A percentile compares a stretch with the other conserved stretches of the same genome.
These are phyloP conservation scores for Eucalyptus marginata DNA, from an alignment of 345 rosid species.

Conservation along the genomic window DNA sequence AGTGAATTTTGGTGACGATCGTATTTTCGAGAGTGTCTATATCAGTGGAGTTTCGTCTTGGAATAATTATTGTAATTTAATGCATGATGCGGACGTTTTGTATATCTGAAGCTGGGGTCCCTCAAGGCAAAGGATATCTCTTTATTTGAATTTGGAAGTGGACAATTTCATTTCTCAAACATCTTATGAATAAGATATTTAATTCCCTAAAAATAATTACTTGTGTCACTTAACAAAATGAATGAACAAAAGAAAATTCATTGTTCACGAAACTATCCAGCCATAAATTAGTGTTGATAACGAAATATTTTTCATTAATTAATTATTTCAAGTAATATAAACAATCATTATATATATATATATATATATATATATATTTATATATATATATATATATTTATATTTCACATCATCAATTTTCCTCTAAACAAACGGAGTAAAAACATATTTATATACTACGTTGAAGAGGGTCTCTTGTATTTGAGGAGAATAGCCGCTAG, in stretches of 20 bases:
- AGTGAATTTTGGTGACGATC: neutral
- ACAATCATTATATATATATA: too few species aligned
- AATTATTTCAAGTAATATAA: too few species aligned
- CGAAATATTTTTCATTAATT: neutral
- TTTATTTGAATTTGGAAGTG: neutral
- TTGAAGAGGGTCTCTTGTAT: too few species aligned
- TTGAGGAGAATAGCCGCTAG: too few species aligned
- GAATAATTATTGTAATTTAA: neutral
- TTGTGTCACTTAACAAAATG: neutral
- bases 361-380: too few species aligned
- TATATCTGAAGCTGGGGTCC: neutral
- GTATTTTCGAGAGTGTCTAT: neutral
- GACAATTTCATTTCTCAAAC: neutral
- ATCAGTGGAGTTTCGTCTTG: neutral
- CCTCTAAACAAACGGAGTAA: neutral
- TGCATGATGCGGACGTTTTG: neutral
- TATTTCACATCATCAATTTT: too few species aligned
- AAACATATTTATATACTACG: neutral
- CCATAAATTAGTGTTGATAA: neutral
- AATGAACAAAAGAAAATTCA: too few species aligned
- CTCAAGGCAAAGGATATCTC: neutral
- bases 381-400: too few species aligned
- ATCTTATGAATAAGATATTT: neutral
- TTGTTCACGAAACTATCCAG: fast-evolving
- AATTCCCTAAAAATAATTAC: too few species aligned